Evolutionary conservation across 495 filamentous ascomycete genomes (phyloP), one percentile per base, ranked within the genome.

Genomic region (Xylaria cubensis): DNA sequence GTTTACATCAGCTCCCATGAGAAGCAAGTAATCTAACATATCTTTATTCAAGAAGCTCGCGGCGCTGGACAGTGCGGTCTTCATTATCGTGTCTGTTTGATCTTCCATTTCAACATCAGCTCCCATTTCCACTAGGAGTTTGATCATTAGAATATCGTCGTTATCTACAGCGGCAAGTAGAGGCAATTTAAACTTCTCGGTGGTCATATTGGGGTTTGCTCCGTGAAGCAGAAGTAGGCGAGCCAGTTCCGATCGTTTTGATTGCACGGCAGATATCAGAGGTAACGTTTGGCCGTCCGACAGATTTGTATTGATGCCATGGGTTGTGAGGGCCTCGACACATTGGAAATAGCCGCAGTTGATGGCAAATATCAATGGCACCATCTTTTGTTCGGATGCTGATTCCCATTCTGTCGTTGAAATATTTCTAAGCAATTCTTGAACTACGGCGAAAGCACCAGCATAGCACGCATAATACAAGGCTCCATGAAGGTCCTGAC

Each of bases 351-450:
- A 59, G 8, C 56, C 56, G 15, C 19, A 2, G 29, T 1, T 10
- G 32, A 19, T 15, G 0, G 56, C 8, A 13, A 10, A 8, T 34
- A 12, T 19, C 1, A 59, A n/a, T n/a, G 56, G 29, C 19, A 34
- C 17, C 21, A 26, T 55, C 4, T 4, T 32, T 9, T 36, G 26
- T 59, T 59, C 56, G 29, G 51, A 55, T 26, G 51, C 32, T 0
- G 56, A 59, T 59, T 34, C n/a, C 56, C 29, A 59, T 8, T 59
- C 56, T 19, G 13, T 34, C 19, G 24, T 17, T 59, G 56, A 13
- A 59, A 34, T 59, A 9, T 17, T 36, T 36, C n/a, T 59, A 15
- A 59, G 56, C 29, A 59, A 59, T 59, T 59, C 56, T 17, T 24
- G 26, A 36, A 36, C 32, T 6, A 29, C 17, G 29, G 29, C 34